Percentiles rank a stretch among this genome's conserved stretches.
These are phyloP conservation scores for Populus hybrid DNA, from an alignment of 441 rosid species.

Conservation along the genomic window DNA sequence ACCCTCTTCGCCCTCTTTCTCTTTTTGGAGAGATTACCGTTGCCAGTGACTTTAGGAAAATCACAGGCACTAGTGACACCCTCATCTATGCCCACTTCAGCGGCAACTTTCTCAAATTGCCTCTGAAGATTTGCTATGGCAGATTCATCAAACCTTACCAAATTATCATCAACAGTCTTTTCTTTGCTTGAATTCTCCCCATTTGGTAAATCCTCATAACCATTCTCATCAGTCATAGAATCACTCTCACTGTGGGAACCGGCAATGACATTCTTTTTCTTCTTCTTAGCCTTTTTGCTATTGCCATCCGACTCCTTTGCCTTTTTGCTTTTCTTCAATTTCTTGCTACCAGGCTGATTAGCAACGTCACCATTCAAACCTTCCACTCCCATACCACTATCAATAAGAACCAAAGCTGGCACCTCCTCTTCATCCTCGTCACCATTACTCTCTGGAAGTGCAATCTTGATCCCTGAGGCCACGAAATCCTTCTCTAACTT, in stretches of 20 bases:
- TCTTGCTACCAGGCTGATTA: slow-evolving; percentile 30
- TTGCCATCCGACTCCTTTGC: slow-evolving; percentile 26
- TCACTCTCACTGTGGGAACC: slow-evolving; percentile 21
- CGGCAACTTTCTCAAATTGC: slow-evolving; percentile 92
- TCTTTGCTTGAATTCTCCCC: slow-evolving; percentile 22
- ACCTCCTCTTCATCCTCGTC: slow-evolving; percentile 34
- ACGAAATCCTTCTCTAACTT: slow-evolving; percentile 69
- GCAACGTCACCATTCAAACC: slow-evolving; percentile 18
- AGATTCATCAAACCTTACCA: slow-evolving; percentile 36
- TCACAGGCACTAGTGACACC: slow-evolving; percentile 48
- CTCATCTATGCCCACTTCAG: slow-evolving; percentile 47
- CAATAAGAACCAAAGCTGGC: slow-evolving; percentile 52
- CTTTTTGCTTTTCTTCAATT: slow-evolving; percentile 42
- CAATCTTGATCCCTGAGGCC: slow-evolving; percentile 41
- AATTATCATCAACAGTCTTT: slow-evolving; percentile 20
- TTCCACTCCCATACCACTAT: slow-evolving; percentile 22
- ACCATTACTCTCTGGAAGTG: slow-evolving; percentile 32
- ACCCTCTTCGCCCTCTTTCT: slow-evolving; percentile 64
- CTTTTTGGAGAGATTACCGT: slow-evolving; percentile 51
- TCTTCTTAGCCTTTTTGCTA: slow-evolving; percentile 35
- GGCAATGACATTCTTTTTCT: slow-evolving; percentile 14
- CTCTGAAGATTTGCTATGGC: slow-evolving; percentile 74
- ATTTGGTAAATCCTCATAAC: slow-evolving; percentile 8
- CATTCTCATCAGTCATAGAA: slow-evolving; percentile 8
- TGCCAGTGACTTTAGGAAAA: slow-evolving; percentile 29